Evolutionary conservation across 352 stramenopile genomes (phyloP).

Genomic region (Pythium insidiosum): DNA sequence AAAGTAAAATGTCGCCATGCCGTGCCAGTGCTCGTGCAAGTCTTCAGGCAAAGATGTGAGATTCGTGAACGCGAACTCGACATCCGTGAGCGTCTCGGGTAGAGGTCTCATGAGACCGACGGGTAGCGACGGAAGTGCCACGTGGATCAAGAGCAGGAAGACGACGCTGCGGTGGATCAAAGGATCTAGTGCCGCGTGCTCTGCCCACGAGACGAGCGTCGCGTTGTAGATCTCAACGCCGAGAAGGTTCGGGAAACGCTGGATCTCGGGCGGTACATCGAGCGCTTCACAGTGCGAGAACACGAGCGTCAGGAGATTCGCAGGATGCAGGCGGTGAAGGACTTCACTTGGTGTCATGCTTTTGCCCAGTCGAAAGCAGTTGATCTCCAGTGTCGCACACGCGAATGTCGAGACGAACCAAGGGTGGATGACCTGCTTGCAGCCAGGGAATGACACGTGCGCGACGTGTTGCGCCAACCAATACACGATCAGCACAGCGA

Average conservation of each 20-base stretch:
- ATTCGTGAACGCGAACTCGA: conserved; percentile 23
- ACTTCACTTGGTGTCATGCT: neutral
- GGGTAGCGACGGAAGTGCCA: conserved; percentile 12
- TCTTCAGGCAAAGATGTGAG: conserved; percentile 14
- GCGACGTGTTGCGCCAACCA: neutral
- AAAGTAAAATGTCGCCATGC: conserved; percentile 16
- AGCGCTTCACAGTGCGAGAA: conserved; percentile 14
- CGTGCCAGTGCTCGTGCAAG: conserved; percentile 14
- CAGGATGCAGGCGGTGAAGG: conserved; percentile 5
- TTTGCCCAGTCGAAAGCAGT: conserved; percentile 7
- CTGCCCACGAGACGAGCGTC: conserved; percentile 16
- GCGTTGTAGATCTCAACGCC: conserved; percentile 16
- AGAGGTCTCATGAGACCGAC: neutral
- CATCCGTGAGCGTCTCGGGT: neutral
- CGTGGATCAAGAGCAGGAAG: neutral
- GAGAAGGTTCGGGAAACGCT: conserved; percentile 8
- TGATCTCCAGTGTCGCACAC: conserved; percentile 15
- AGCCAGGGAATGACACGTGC: neutral
- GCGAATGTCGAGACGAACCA: conserved; percentile 15
- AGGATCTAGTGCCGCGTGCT: conserved; percentile 1
- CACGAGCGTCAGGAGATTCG: conserved; percentile 8
- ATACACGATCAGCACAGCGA: conserved; percentile 1
- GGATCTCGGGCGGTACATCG: conserved; percentile 5
- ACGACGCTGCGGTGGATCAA: conserved; percentile 2
- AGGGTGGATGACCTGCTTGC: conserved; percentile 9